Evolutionary conservation across 371 early-diverging fungal species (phyloP).

Genomic region (Umbelopsis sp.): DNA sequence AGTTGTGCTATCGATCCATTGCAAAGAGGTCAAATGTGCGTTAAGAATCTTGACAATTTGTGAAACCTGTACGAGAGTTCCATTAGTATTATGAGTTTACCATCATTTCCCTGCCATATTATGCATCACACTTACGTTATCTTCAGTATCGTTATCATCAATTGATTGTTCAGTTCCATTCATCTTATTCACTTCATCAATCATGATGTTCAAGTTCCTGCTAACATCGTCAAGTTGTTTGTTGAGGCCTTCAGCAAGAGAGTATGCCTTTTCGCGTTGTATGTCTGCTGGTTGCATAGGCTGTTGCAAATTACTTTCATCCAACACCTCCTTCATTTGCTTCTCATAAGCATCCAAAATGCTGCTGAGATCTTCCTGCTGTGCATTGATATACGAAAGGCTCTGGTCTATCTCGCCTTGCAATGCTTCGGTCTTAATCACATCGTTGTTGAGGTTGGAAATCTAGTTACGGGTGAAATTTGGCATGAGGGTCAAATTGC

Average conservation of each 20-base stretch:
- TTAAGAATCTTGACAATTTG: slow-evolving; percentile 90
- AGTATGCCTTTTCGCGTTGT: slow-evolving; percentile 86
- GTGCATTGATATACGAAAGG: slow-evolving; percentile 83
- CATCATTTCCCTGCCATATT: not conserved
- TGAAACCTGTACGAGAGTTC: slow-evolving; percentile 46
- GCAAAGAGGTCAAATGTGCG: slow-evolving; percentile 84
- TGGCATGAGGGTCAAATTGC: not conserved
- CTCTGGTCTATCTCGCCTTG: slow-evolving; percentile 85
- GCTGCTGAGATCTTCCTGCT: slow-evolving; percentile 81
- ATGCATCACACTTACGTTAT: slow-evolving; percentile 31
- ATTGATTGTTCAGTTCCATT: slow-evolving; percentile 42
- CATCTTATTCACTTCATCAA: slow-evolving; percentile 85
- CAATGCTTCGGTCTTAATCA: slow-evolving; percentile 70
- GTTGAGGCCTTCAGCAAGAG: slow-evolving; percentile 82
- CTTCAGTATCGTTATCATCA: slow-evolving; percentile 45
- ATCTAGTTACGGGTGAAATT: slow-evolving; percentile 54
- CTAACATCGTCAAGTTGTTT: slow-evolving; percentile 87
- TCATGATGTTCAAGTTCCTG: slow-evolving; percentile 75
- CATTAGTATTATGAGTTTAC: slow-evolving; percentile 5
- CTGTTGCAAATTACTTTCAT: slow-evolving; percentile 52
- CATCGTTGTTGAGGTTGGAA: slow-evolving; percentile 71
- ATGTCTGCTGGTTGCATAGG: slow-evolving; percentile 74
- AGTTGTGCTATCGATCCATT: slow-evolving; percentile 82
- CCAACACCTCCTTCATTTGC: slow-evolving; percentile 61
- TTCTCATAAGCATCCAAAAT: slow-evolving; percentile 82